Evolutionary conservation across 169 alveolate genomes (phyloP).

Genomic region (Theileria luwenshuni): DNA sequence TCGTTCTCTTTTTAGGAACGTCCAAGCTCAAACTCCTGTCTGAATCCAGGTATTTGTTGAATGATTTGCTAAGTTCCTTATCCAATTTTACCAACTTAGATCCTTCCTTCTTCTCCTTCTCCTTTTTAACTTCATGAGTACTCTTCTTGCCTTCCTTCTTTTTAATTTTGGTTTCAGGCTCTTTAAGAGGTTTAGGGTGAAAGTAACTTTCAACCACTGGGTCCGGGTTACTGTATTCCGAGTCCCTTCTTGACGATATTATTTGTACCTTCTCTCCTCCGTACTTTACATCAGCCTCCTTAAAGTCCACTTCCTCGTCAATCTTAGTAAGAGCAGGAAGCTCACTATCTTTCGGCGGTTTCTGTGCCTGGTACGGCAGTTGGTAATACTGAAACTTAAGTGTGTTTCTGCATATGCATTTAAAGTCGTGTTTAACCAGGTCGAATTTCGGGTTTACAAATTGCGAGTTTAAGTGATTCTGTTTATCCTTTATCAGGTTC

Average conservation of each 20-base stretch:
- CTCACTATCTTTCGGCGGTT: neutral
- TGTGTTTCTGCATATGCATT: constrained; percentile 13
- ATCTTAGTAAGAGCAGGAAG: neutral
- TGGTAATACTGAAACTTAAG: neutral
- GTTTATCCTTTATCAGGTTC: constrained; percentile 10
- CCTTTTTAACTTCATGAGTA: neutral
- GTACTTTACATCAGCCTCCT: neutral
- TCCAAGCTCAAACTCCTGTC: too few relatives aligned
- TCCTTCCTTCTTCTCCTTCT: too few relatives aligned
- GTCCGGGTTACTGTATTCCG: neutral
- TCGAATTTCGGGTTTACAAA: constrained; percentile 21
- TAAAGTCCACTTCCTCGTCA: neutral
- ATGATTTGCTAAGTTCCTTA: too few relatives aligned
- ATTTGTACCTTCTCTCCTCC: neutral
- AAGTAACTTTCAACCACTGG: neutral
- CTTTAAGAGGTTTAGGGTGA: neutral
- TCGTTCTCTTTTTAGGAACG: too few relatives aligned
- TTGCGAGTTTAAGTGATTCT: constrained; percentile 18
- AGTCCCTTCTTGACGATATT: neutral
- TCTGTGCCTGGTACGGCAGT: neutral
- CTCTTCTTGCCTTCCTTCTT: neutral
- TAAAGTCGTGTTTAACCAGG: constrained; percentile 19
- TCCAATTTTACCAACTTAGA: too few relatives aligned
- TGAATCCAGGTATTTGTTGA: too few relatives aligned
- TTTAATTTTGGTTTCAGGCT: neutral